Conservation (phyloP, 495 filamentous ascomycete genomes). For the Daldinia caldariorum region DNA sequence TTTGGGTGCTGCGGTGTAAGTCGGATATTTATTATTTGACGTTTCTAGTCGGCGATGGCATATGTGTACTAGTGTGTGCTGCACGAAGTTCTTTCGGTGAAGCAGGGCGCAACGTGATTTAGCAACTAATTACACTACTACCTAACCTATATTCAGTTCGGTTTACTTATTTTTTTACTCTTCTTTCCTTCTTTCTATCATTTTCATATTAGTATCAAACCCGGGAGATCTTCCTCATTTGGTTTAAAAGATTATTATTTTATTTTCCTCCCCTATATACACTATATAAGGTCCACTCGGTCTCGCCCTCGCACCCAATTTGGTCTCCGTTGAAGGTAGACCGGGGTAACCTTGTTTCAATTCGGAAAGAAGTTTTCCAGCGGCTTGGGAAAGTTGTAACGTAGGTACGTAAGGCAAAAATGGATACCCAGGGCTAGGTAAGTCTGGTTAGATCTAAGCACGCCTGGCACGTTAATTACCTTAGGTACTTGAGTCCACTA, state of each 20-base stretch:
- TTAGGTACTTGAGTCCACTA: too few relatives aligned
- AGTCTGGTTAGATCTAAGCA: too few relatives aligned
- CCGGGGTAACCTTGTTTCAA: slow-evolving; percentile 37
- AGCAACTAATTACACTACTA: neutral
- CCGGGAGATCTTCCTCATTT: neutral
- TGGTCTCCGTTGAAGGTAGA: slow-evolving; percentile 12
- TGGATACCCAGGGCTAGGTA: too few relatives aligned
- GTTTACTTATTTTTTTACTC: slow-evolving; percentile 12
- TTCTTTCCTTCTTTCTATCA: neutral
- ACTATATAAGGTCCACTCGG: neutral
- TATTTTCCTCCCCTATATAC: slow-evolving; percentile 3
- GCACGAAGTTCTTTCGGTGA: slow-evolving; percentile 25
- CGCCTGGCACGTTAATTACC: too few relatives aligned
- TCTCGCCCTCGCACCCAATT: slow-evolving; percentile 7
- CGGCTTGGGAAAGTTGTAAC: slow-evolving; percentile 35
- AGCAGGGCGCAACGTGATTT: slow-evolving; percentile 7
- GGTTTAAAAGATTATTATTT: neutral
- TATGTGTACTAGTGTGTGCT: neutral
- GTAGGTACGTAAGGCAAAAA: slow-evolving; percentile 27
- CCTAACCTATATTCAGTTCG: slow-evolving; percentile 12
- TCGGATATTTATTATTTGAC: slow-evolving; percentile 23
- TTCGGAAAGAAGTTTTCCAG: slow-evolving; percentile 42
- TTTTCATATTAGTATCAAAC: neutral
- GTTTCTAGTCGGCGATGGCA: slow-evolving; percentile 4
- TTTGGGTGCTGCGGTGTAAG: slow-evolving; percentile 26